phyloP scores from a whole-genome alignment of 768 basidiomycete genomes.

The Gloeostereum incarnatum region DNA sequence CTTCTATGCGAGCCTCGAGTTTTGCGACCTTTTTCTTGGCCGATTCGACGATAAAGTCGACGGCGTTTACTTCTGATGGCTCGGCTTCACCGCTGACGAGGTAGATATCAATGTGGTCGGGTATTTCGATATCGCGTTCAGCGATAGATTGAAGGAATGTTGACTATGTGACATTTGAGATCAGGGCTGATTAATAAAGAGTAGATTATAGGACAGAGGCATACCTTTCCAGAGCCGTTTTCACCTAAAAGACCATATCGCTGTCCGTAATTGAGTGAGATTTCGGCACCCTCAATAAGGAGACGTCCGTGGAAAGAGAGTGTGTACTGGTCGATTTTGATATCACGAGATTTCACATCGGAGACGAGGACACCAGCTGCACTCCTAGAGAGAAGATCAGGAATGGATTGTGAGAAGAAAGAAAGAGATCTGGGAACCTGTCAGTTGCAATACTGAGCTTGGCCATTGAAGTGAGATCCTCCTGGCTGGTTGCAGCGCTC shows the following conservation, averaged over 20 bases:
- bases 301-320: constrained; percentile 96
- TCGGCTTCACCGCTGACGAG: constrained; percentile 94
- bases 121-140: constrained; percentile 91
- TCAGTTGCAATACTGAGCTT: constrained; percentile 88
- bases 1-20: constrained; percentile 90
- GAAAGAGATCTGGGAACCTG: constrained; percentile 35
- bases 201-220: constrained; percentile 9
- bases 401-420: not conserved
- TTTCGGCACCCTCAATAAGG: constrained; percentile 54
- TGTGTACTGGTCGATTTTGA: constrained; percentile 94
- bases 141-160: constrained; percentile 84
- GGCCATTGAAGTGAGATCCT: constrained; percentile 80
- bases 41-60: constrained; percentile 93
- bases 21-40: constrained; percentile 90
- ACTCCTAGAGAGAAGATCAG: constrained; percentile 42
- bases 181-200: constrained; percentile 15
- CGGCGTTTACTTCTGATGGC: constrained; percentile 89
- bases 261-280: constrained; percentile 74
- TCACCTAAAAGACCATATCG: constrained; percentile 94
- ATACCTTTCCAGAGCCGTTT: constrained; percentile 97
- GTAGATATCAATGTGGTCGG: constrained; percentile 94
- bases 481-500: constrained; percentile 71
- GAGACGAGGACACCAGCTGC: constrained; percentile 90
- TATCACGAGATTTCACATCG: constrained; percentile 87
- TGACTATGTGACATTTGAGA: constrained; percentile 28